Evolutionary conservation across 306 rosid species (phyloP).

Genomic region (Quercus cerris): DNA sequence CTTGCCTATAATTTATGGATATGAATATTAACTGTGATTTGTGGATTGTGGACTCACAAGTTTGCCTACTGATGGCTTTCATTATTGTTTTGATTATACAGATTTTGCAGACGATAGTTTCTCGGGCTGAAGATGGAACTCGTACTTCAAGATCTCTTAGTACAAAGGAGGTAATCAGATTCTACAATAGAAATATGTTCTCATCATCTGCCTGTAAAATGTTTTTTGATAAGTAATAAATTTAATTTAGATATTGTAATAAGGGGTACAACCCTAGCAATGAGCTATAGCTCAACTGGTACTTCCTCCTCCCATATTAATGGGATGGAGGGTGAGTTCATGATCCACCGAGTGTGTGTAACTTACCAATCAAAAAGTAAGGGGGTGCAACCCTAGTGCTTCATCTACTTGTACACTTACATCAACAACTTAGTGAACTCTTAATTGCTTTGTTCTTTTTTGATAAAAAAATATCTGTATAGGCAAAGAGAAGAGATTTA

Average conservation of each 20-base stretch:
- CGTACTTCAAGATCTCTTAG: conserved; percentile 70
- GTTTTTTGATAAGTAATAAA: no score
- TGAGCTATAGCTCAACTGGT: no score
- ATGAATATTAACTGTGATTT: not conserved
- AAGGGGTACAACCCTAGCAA: no score
- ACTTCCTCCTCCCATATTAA: no score
- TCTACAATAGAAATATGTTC: not conserved
- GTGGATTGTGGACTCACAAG: not conserved
- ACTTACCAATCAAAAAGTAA: no score
- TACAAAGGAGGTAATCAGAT: conserved; percentile 81
- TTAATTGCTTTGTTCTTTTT: not conserved
- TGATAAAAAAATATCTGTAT: no score
- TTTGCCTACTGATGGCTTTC: not conserved
- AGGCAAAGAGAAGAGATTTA: no score
- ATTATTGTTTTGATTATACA: conserved; percentile 25
- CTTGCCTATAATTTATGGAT: not conserved
- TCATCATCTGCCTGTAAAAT: not conserved
- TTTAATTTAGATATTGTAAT: no score
- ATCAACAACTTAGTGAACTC: not conserved
- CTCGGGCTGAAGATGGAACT: conserved; percentile 75
- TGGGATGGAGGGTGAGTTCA: no score
- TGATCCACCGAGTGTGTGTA: no score
- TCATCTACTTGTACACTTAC: not conserved
- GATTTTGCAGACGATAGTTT: conserved; percentile 93
- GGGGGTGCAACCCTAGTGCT: not conserved